phyloP scores from a whole-genome alignment of 257 asterid genomes.

The Jasminum sambac region DNA sequence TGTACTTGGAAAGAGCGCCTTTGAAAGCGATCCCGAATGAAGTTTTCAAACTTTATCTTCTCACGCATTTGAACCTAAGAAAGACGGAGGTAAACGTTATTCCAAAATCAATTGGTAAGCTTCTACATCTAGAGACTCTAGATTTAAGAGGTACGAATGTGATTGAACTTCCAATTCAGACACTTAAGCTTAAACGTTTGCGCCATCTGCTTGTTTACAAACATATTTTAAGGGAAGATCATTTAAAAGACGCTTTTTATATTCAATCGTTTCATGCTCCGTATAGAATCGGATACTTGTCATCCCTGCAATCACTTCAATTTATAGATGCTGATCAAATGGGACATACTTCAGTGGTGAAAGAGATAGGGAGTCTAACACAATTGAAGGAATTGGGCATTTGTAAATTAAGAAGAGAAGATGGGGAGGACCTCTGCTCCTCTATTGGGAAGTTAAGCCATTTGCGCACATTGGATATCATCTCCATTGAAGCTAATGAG shows the following conservation, averaged over 20 bases:
- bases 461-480: no score
- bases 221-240: no score
- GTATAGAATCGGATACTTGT: slow-evolving; percentile 13
- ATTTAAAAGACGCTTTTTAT: no score
- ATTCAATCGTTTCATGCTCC: no score
- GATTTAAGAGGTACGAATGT: slow-evolving; percentile 1
- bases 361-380: slow-evolving; percentile 32
- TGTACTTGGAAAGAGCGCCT: slow-evolving; percentile 18
- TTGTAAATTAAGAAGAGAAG: no score
- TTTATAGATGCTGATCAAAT: slow-evolving; percentile 14
- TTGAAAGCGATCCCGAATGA: slow-evolving; percentile 21
- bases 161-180: slow-evolving; percentile 20
- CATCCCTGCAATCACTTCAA: background rate
- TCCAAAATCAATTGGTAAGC: no score
- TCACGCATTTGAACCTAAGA: slow-evolving; percentile 20
- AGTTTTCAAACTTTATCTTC: slow-evolving; percentile 29
- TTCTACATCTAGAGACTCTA: slow-evolving; percentile 17
- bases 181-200: slow-evolving; percentile 27
- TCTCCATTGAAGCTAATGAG: no score
- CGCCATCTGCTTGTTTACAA: background rate
- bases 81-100: slow-evolving; percentile 16
- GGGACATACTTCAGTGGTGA: background rate
- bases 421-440: no score
- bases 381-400: no score
- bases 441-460: no score